phyloP scores from a whole-genome alignment of 1,284 basidiomycete genomes.

The Phylloporus sp. region DNA sequence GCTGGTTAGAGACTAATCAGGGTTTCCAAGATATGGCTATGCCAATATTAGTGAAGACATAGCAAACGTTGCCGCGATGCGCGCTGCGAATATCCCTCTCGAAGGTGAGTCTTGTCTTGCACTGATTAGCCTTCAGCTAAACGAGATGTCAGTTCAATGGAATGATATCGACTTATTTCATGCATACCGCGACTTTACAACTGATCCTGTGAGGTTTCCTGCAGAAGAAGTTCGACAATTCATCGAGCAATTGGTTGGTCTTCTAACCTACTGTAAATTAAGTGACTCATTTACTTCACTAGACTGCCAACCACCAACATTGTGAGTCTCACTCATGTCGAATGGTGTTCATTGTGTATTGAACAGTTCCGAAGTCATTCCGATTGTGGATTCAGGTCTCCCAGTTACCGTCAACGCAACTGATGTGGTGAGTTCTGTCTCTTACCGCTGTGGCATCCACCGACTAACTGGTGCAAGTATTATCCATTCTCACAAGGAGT shows the following conservation, averaged over 20 bases:
- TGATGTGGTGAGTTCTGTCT: conserved; percentile 45
- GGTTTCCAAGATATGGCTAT: conserved; percentile 60
- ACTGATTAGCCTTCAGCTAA: neutral
- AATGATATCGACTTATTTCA: conserved; percentile 81
- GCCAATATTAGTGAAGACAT: conserved; percentile 53
- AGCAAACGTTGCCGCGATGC: conserved; percentile 65
- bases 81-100: conserved; percentile 67
- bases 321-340: conserved; percentile 31
- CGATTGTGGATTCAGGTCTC: conserved; percentile 51
- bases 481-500: conserved; percentile 53
- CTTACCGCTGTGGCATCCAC: neutral
- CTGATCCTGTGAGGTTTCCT: conserved; percentile 71
- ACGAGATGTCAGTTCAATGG: conserved; percentile 65
- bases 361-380: conserved; percentile 45
- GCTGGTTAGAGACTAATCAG: neutral
- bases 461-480: conserved; percentile 45
- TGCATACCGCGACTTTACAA: conserved; percentile 72
- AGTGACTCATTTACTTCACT: conserved; percentile 6
- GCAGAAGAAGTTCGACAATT: conserved; percentile 66
- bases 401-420: conserved; percentile 48
- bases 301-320: conserved; percentile 52
- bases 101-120: conserved; percentile 53
- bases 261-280: neutral
- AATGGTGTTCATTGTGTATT: neutral
- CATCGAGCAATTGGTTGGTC: conserved; percentile 64